A percentile compares a stretch with the other conserved stretches of the same genome.
Conservation (phyloP, 345 rosid species). For the Syzygium grande region DNA sequence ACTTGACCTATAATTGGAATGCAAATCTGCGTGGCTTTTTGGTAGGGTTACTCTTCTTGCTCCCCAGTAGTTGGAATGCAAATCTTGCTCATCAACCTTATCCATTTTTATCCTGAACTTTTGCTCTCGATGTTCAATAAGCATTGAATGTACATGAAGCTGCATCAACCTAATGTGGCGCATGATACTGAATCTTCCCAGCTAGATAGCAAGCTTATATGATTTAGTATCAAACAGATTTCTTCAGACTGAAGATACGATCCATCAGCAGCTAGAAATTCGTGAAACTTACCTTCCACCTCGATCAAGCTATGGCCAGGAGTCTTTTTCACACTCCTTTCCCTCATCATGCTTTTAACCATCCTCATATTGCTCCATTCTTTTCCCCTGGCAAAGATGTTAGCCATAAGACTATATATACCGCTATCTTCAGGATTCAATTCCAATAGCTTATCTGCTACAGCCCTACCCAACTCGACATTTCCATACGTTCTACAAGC, state of each 20-base stretch:
- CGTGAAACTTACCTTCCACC: constrained; percentile 22
- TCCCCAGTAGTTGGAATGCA: neutral
- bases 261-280: constrained; percentile 25
- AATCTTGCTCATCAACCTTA: neutral
- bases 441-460: constrained; percentile 12
- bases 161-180: neutral
- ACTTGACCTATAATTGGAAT: neutral
- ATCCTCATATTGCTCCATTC: constrained; percentile 24
- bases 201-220: constrained; percentile 5
- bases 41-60: neutral
- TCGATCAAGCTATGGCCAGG: constrained; percentile 36
- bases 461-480: constrained; percentile 20
- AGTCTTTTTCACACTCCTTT: constrained; percentile 20
- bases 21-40: neutral
- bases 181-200: neutral
- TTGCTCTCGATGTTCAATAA: neutral
- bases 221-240: constrained; percentile 10
- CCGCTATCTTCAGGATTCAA: constrained; percentile 36
- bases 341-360: constrained; percentile 25
- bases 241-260: constrained; percentile 13
- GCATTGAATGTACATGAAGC: neutral
- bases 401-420: constrained; percentile 16
- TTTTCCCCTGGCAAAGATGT: constrained; percentile 10
- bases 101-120: neutral
- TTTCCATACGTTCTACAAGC: constrained; percentile 28